Base-by-base conservation (phyloP, 495 filamentous ascomycete species). In the Penicillium diatomitis region DNA sequence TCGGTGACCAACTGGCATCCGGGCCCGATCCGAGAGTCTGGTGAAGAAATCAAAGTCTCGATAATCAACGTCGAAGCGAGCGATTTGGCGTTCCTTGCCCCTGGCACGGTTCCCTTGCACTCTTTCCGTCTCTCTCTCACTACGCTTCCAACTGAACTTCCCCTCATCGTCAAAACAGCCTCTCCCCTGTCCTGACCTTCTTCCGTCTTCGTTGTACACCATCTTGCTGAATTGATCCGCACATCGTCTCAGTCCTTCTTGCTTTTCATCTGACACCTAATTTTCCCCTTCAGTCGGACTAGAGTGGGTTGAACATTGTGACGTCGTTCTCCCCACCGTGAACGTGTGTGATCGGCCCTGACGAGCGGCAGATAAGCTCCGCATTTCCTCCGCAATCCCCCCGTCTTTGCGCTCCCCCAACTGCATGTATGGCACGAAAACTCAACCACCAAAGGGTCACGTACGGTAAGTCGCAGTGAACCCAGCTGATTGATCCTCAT, bases 371-470 rank as follows among this genome's bases (percentile, higher is more conserved):
- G 61, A 64, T 59, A 64, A 64, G 59, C 57, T 60, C 58, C 60
- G 60, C 61, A 62, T 59, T 44, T 54, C 56, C 66, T 70, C 69
- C 69, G 67, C 69, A 69, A 63, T 64, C 51, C 47, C 51, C 47
- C 38, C 44, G 48, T 51, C 47, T 48, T 47, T 54, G 55, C 55
- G 47, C 49, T 20, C 20, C 20, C 52, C 29, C 48, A 51, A 44
- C 41, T 56, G 55, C 54, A 69, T 69, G 68, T 55, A 74, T 74
- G 71, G 69, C 69, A 61, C 68, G 68, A 45, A 74, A 72, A 67
- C 58, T 63, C 32, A 74, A 56, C 57, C 68, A 74, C 57, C 71
- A 74, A 61, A 71, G 71, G 68, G 68, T 74, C 68, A 67, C 68
- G 27, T 74, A 74, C 62, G 71, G 71, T 74, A 52, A 49, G 64